Base-by-base conservation (phyloP, 345 rosid species). In the Populus pruinosa region DNA sequence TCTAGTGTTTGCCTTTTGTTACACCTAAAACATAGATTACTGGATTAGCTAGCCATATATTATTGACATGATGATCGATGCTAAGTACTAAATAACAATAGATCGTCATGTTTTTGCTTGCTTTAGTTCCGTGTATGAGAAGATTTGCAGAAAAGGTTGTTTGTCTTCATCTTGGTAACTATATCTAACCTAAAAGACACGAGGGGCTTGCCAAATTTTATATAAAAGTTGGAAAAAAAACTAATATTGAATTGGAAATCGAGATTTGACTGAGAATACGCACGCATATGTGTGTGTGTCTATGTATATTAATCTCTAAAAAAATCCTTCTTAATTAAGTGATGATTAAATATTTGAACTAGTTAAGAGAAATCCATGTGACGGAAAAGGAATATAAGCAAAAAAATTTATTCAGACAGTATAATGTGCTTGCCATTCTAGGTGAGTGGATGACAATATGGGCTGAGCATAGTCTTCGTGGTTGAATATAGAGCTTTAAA, bases 131-230 rank as follows among this genome's bases (percentile, higher is more conserved):
- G 70, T 74, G 49, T 2, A 9, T 7, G 9, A 67, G 25, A 80
- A 84, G 83, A 82, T 82, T 84, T 84, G 59, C 38, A 74, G 47
- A 79, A 72, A 87, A 84, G 81, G 84, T 78, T 69, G 80, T 56
- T 80, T 84, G 87, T 87, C 86, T 74, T 76, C 70, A 70, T 80
- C 83, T 80, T 67, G 69, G 38, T 70, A 74, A 43, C 73, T 44
- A 67, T 44, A 71, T 81, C 80, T 44, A 63, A 75, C 81, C 78
- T 13, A 43, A 81, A 79, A 39, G 41, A 27, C 23, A 20, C 31
- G 23, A 20, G 20, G 11, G 6, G 27, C 33, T 29, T 39, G 44
- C 38, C 35, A 7, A 27, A 23, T 33, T 55, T 23, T 43, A 29
- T 20, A 68, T 17, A 11, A 7, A 63, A 63, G 49, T 9, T 53